Evolutionary conservation across 176 grass and related monocot species (phyloP), one percentile per base, ranked within the genome.

Genomic region (Elaeis guineensis): DNA sequence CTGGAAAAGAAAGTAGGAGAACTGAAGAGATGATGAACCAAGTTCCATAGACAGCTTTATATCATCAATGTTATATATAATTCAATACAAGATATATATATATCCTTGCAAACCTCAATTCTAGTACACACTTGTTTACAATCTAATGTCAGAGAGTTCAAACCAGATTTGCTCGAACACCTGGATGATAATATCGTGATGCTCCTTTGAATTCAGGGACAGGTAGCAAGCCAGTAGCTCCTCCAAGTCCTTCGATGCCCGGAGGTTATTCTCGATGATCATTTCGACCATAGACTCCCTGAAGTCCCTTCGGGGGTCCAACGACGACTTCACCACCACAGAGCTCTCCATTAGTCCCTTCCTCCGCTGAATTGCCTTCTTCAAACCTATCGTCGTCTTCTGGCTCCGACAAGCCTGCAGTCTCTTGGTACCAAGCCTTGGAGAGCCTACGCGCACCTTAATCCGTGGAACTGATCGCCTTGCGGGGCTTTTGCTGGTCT

Each of bases 151-250:
- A 15, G 23, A 5, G 54, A 70, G 4, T 20, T 19, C 53, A 20
- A 71, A 24, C 86, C 86, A 95, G 7, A 79, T 78, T 52, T 82
- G 58, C 2, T 79, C 61, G 77, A 95, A 95, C 19, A 84, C 90
- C 63, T 50, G 50, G 69, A 95, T 69, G 76, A 95, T 90, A 63
- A 81, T 67, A 55, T 19, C 58, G 72, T 95, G 90, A 79, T 95
- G 84, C 24, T 81, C 83, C 50, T 62, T 63, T 17, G 71, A 72
- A 82, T 95, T 95, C 69, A 95, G 80, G 15, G 78, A 58, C 59
- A 95, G 72, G 81, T 90, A 95, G 83, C 90, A 90, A 0, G 79
- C 69, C 49, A 95, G 74, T 17, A 95, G 77, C 17, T 90, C 86
- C 66, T 95, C 74, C 0, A 95, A 60, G 2, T 78, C 74, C 52